Conservation (phyloP, 345 rosid genomes). For the Abelmoschus esculentus region DNA sequence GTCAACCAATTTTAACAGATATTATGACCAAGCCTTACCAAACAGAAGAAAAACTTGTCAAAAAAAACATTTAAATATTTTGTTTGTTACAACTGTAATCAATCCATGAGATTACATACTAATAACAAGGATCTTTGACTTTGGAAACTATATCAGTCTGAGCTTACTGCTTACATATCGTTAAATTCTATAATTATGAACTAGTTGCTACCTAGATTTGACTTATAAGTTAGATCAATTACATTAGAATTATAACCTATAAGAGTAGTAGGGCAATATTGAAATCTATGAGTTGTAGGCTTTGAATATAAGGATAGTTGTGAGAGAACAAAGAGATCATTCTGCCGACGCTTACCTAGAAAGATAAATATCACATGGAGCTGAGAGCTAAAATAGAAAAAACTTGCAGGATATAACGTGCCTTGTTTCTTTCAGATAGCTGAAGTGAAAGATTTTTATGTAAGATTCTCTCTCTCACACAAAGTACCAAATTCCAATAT, state of each 20-base stretch:
- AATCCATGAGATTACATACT: background rate
- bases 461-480: too few relatives aligned
- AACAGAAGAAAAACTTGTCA: slow-evolving; percentile 21
- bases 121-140: slow-evolving; percentile 10
- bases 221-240: background rate
- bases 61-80: background rate
- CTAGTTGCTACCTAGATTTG: background rate
- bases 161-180: background rate
- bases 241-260: background rate
- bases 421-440: background rate
- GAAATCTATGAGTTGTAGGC: too few relatives aligned
- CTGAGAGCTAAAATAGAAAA: background rate
- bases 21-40: slow-evolving; percentile 24
- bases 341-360: too few relatives aligned
- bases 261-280: too few relatives aligned
- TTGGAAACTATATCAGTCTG: background rate
- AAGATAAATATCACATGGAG: background rate
- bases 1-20: slow-evolving; percentile 33
- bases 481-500: background rate
- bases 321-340: too few relatives aligned
- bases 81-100: slow-evolving; percentile 27
- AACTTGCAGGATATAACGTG: background rate
- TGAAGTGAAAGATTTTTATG: background rate
- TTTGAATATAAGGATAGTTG: too few relatives aligned
- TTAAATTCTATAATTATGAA: background rate